phyloP scores from a whole-genome alignment of 441 rosid genomes.

The Daphne laureola region DNA sequence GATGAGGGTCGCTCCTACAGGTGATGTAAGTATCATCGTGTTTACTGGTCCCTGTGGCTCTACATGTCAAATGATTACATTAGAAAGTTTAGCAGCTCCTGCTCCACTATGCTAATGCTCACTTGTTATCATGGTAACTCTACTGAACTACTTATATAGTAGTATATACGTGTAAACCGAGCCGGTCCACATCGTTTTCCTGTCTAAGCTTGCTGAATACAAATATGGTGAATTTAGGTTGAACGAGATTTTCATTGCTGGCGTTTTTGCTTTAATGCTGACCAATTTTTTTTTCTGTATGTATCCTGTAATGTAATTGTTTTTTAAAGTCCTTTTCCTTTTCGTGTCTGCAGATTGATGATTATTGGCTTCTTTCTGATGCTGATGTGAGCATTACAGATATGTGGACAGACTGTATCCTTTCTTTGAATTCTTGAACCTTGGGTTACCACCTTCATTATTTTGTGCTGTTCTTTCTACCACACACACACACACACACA shows the following conservation, averaged over 20 bases:
- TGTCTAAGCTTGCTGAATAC: background rate
- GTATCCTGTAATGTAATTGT: slow-evolving; percentile 10
- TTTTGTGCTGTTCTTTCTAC: slow-evolving; percentile 3
- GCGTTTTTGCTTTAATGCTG: background rate
- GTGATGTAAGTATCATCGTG: slow-evolving; percentile 49
- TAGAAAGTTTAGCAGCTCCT: background rate
- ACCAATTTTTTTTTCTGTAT: background rate
- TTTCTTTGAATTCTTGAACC: slow-evolving; percentile 17
- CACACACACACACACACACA: background rate
- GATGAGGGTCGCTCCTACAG: slow-evolving; percentile 77
- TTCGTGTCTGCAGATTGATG: slow-evolving; percentile 60
- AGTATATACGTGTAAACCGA: too few species aligned
- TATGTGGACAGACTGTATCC: slow-evolving; percentile 93
- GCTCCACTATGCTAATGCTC: background rate
- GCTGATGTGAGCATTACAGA: slow-evolving; percentile 85
- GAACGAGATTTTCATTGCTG: background rate
- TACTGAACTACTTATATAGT: background rate
- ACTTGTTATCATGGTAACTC: too few species aligned
- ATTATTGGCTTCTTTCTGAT: slow-evolving; percentile 88
- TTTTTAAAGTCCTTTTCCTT: slow-evolving; percentile 7
- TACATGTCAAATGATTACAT: slow-evolving; percentile 1
- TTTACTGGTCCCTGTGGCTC: background rate
- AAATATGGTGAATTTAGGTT: background rate
- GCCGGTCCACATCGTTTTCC: background rate
- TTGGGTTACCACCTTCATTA: background rate